phyloP scores from a whole-genome alignment of 176 grass and related monocot species.

The Juncus inflexus region DNA sequence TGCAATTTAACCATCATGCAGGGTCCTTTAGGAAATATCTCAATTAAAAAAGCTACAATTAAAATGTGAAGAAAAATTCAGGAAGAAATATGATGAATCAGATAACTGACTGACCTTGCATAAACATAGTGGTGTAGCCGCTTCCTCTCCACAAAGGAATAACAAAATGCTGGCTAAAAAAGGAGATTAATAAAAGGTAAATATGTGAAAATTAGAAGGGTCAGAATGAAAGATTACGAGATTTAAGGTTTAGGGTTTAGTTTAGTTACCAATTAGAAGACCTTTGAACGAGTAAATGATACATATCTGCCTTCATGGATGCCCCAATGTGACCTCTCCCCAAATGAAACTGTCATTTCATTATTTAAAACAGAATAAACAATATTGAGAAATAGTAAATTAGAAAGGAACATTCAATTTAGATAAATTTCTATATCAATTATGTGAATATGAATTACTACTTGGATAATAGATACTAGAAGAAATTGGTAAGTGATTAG shows the following conservation, averaged over 20 bases:
- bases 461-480: no score
- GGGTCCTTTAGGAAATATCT: no score
- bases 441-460: no score
- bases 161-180: slow-evolving; percentile 72
- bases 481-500: no score
- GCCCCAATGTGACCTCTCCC: slow-evolving; percentile 90
- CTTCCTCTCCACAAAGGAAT: slow-evolving; percentile 94
- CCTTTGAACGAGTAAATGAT: slow-evolving; percentile 80
- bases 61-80: neutral
- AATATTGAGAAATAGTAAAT: neutral
- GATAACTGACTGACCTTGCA: slow-evolving; percentile 68
- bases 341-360: slow-evolving; percentile 72
- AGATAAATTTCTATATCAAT: no score
- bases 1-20: no score
- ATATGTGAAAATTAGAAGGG: slow-evolving; percentile 5
- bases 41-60: no score
- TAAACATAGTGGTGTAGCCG: slow-evolving; percentile 85
- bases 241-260: neutral
- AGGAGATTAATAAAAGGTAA: slow-evolving; percentile 29
- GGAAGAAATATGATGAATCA: slow-evolving; percentile 1
- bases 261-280: slow-evolving; percentile 52
- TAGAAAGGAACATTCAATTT: neutral
- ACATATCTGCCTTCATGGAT: slow-evolving; percentile 80
- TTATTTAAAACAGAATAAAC: slow-evolving; percentile 8
- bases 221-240: slow-evolving; percentile 9